These are phyloP conservation scores for Clonostachys rosea DNA, from an alignment of 2,329 filamentous ascomycete species.

Conservation along the genomic window DNA sequence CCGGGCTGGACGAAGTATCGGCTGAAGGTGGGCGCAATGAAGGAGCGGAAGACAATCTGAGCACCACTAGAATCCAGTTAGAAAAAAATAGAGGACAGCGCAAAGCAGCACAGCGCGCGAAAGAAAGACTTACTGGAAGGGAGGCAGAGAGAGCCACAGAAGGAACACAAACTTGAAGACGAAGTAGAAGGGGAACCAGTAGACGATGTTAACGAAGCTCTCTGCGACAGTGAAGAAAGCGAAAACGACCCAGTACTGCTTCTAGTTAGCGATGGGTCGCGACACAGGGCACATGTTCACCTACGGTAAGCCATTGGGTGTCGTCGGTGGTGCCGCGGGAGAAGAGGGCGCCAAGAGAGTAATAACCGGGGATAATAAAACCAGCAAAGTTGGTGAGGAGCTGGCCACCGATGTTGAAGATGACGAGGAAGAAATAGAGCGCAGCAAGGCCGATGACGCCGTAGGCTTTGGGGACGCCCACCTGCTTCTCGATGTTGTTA, in stretches of 20 bases:
- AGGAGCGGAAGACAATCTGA: slow-evolving; percentile 93
- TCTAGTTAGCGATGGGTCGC: slow-evolving; percentile 1
- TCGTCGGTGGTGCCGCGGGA: slow-evolving; percentile 68
- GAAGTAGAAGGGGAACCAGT: slow-evolving; percentile 99
- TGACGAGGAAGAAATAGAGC: slow-evolving; percentile 86
- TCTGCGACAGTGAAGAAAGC: slow-evolving; percentile 78
- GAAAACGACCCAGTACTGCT: slow-evolving; percentile 83
- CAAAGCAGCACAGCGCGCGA: neutral
- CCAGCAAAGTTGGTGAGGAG: slow-evolving; percentile 84
- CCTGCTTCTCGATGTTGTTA: slow-evolving; percentile 83
- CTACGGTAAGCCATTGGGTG: slow-evolving; percentile 73
- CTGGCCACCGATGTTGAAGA: slow-evolving; percentile 88
- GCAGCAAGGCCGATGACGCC: slow-evolving; percentile 70
- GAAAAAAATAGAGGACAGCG: neutral
- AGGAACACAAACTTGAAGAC: slow-evolving; percentile 98
- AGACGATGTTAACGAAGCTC: slow-evolving; percentile 78
- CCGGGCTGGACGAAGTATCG: slow-evolving; percentile 75
- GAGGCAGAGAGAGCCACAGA: slow-evolving; percentile 94
- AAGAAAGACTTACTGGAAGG: slow-evolving; percentile 71
- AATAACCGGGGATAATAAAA: slow-evolving; percentile 80
- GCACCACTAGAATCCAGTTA: slow-evolving; percentile 63
- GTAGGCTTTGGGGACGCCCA: slow-evolving; percentile 80
- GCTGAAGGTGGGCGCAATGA: slow-evolving; percentile 85
- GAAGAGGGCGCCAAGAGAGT: slow-evolving; percentile 76
- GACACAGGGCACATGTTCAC: slow-evolving; percentile 16